Percentiles rank a stretch among this genome's conserved stretches.
These are phyloP conservation scores for Debaryomyces coudertii DNA, from an alignment of 1,139 yeast genomes.

Conservation along the genomic window DNA sequence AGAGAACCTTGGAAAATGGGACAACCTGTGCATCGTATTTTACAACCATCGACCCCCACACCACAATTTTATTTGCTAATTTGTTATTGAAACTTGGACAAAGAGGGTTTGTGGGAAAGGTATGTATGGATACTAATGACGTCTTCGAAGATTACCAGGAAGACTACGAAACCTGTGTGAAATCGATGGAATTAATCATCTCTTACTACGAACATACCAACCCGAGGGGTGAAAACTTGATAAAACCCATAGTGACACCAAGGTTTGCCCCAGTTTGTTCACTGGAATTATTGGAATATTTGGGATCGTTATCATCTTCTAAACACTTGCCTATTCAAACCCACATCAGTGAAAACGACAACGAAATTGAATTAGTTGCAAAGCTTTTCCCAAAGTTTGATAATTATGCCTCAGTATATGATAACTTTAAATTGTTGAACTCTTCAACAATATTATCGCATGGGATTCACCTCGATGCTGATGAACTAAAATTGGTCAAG, in stretches of 20 bases:
- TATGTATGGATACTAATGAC: slow-evolving; percentile 75
- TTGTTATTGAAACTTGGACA: slow-evolving; percentile 70
- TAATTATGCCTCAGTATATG: slow-evolving; percentile 78
- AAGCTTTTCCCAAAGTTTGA: slow-evolving; percentile 70
- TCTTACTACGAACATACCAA: slow-evolving; percentile 56
- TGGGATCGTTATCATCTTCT: slow-evolving; percentile 60
- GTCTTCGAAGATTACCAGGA: slow-evolving; percentile 75
- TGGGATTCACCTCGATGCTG: slow-evolving; percentile 72
- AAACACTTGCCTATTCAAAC: slow-evolving; percentile 77
- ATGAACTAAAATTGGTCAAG: slow-evolving; percentile 63
- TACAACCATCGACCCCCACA: slow-evolving; percentile 80
- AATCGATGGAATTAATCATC: slow-evolving; percentile 60
- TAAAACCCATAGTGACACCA: slow-evolving; percentile 84
- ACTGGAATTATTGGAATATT: slow-evolving; percentile 56
- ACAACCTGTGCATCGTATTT: slow-evolving; percentile 93
- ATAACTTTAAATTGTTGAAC: slow-evolving; percentile 60
- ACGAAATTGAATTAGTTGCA: slow-evolving; percentile 77
- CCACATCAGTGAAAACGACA: slow-evolving; percentile 79
- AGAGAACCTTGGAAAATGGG: slow-evolving; percentile 71
- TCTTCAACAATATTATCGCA: slow-evolving; percentile 83
- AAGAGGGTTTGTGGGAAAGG: slow-evolving; percentile 89
- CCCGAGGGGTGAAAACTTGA: slow-evolving; percentile 51
- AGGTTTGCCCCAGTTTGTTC: slow-evolving; percentile 93
- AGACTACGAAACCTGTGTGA: slow-evolving; percentile 57
- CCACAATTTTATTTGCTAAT: slow-evolving; percentile 78